Base-by-base conservation (phyloP, 345 rosid genomes). In the Eucalyptus decipiens region DNA sequence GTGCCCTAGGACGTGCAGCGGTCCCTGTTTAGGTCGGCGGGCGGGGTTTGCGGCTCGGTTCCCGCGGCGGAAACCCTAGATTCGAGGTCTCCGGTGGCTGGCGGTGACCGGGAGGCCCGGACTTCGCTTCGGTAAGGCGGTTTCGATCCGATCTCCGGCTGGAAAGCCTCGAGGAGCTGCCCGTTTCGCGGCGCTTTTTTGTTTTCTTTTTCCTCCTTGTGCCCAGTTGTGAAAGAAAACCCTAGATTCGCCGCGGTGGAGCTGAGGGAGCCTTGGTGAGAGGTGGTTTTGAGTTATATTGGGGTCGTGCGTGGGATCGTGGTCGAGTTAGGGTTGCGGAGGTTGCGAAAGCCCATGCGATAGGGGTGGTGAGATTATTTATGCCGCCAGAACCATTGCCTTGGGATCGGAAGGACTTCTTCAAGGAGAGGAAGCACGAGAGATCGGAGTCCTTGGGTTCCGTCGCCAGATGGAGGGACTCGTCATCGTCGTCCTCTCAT, bases 361-460 rank as follows among this genome's bases (percentile, higher is more conserved):
- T 91, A 91, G 91, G 88, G 89, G 50, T 83, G 90, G 90, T 85
- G 91, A 86, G 51, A 69, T 90, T 89, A 86, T 96, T 95, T 92
- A 98, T 97, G 99, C 99, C 99, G 95, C 95, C 96, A 62, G 98
- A 98, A 93, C 96, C 97, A 92, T 93, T 92, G 90, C 95, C 97
- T 87, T 96, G 94, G 97, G 98, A 96, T 94, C 98, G 98, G 95
- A 97, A 96, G 91, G 99, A 96, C 89, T 94, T 95, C 91, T 93
- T 92, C 89, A 95, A 93, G 94, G 98, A 95, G 92, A 93, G 98
- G 96, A 96, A 95, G 96, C 94, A 94, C 94, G 99, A 96, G 42
- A 93, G 98, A 94, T 93, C 94, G 86, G 96, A 95, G 65, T 92
- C 92, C 47, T 91, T 93, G 85, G 96, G 94, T 90, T 87, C 95